Base-by-base conservation (phyloP, 1,139 yeast genomes). In the Yamadazyma membranifaciens region DNA sequence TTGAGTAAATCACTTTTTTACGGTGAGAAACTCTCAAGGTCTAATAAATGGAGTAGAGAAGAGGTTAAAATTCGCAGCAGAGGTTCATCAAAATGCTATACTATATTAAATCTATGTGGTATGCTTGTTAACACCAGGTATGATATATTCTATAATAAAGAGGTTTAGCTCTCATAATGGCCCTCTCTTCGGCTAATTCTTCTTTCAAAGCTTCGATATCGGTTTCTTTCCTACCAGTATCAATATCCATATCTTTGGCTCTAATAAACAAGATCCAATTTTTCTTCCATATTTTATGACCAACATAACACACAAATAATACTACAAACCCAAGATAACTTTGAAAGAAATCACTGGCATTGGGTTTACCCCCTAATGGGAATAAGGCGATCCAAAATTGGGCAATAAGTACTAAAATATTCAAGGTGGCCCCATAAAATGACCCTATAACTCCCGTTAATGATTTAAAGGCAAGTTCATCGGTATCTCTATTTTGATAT, bases 391-490 rank as follows among this genome's bases (percentile, higher is more conserved):
- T 52, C 67, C 63, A 62, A 57, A 80, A 79, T 53, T 79, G 80
- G 9, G 81, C 82, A 36, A 73, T 63, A 31, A 80, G 62, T 40
- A 83, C 80, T 44, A 81, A 57, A 15, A 70, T 38, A 49, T 73
- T 68, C 48, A 80, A 59, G 15, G 67, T 46, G 1, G 72, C 61
- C 14, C 82, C 82, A 55, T 66, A 72, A 47, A 63, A 60, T 1
- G 84, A 76, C 14, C 84, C 84, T 48, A 62, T 57, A n/a, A 73
- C 55, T 37, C 85, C 84, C 10, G 75, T 63, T 55, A 78, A 83
- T 2, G 84, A 68, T 4, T 58, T 64, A 55, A 75, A 80, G 2
- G 81, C 66, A 38, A 80, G 57, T 52, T 80, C 85, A 46, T 70
- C 75, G 9, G 67, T 85, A 73, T 29, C 37, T 49, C 72, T 59